Evolutionary conservation across 345 rosid genomes (phyloP).

Genomic region (Salix arbutifolia): DNA sequence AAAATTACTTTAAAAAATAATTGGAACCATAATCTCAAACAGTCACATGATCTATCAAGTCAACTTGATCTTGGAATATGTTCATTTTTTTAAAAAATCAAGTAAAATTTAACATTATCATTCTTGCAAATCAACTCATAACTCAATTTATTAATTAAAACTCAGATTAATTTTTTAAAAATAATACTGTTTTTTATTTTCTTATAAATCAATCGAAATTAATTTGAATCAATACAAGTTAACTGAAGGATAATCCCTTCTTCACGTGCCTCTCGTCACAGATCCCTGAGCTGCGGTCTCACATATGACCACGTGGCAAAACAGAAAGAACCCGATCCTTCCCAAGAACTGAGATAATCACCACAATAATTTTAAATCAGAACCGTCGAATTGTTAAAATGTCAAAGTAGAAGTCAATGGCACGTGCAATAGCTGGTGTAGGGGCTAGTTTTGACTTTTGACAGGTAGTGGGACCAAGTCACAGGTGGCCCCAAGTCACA

Average conservation of each 20-base stretch:
- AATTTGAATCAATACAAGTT: too few relatives aligned
- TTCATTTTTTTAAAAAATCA: too few relatives aligned
- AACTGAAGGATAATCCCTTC: background rate
- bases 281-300: background rate
- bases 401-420: background rate
- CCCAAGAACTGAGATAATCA: background rate
- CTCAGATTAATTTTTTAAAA: too few relatives aligned
- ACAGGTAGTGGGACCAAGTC: background rate
- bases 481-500: constrained; percentile 1
- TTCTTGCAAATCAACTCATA: too few relatives aligned
- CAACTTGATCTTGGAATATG: too few relatives aligned
- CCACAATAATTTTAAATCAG: background rate
- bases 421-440: background rate
- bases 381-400: background rate
- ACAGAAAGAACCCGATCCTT: background rate
- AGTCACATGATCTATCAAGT: too few relatives aligned
- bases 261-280: constrained; percentile 6
- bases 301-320: background rate
- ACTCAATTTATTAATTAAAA: too few relatives aligned
- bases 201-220: too few relatives aligned
- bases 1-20: too few relatives aligned
- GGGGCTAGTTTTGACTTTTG: background rate
- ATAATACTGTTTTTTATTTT: too few relatives aligned
- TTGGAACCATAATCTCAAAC: accelerated
- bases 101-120: too few relatives aligned